These are phyloP conservation scores for Rhodosporidiobolus sp. DNA, from an alignment of 768 basidiomycete species.

Conservation along the genomic window DNA sequence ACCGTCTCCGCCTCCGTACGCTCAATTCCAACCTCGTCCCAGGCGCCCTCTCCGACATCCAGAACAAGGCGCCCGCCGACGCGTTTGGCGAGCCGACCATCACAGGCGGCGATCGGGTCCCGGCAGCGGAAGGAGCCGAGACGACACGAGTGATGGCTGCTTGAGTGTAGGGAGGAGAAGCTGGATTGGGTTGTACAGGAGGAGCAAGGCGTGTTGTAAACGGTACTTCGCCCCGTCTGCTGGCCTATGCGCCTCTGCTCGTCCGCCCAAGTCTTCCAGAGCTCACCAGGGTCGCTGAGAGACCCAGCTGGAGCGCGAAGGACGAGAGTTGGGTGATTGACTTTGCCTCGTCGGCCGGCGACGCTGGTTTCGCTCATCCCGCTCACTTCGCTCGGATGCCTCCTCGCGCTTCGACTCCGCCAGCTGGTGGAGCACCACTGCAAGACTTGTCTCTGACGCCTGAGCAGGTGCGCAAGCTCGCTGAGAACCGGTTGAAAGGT, in stretches of 20 bases:
- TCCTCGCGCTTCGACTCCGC: conserved; percentile 6
- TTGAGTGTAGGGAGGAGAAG: not conserved
- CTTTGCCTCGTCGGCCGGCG: not conserved
- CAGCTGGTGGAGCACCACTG: not conserved
- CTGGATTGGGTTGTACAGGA: no score
- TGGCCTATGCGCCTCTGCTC: no score
- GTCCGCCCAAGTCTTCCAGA: no score
- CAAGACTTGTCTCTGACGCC: conserved; percentile 14
- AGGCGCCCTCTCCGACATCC: conserved; percentile 23
- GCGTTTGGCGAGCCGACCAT: conserved; percentile 17
- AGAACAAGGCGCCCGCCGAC: conserved; percentile 17
- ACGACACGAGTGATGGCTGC: not conserved
- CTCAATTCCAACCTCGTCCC: no score
- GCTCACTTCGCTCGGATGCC: not conserved
- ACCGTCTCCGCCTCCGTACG: not conserved
- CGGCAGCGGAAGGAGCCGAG: not conserved
- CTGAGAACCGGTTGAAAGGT: conserved; percentile 37
- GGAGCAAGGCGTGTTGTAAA: no score
- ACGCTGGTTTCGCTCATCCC: not conserved
- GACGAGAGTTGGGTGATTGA: not conserved
- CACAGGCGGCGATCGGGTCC: not conserved
- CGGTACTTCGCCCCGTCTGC: no score
- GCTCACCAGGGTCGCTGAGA: no score
- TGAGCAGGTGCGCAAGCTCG: conserved; percentile 16
- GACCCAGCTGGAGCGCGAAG: no score